These are phyloP conservation scores for Podila epigama DNA, from an alignment of 192 early-diverging fungal species.

Conservation along the genomic window DNA sequence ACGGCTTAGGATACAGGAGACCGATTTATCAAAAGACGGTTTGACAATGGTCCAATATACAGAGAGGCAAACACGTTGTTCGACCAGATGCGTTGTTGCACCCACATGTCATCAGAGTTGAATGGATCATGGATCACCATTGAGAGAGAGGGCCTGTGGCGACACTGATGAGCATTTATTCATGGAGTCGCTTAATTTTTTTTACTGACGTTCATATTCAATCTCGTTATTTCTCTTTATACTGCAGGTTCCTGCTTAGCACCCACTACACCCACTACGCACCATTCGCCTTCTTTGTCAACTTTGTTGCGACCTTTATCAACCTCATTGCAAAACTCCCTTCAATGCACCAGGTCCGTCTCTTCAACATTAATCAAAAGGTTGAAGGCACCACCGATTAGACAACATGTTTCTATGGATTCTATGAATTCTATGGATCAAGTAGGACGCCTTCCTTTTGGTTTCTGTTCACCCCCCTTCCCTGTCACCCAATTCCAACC, in stretches of 20 bases:
- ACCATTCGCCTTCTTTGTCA: slow-evolving; percentile 87
- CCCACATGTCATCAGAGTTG: no score
- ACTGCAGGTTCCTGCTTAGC: slow-evolving; percentile 83
- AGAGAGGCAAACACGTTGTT: no score
- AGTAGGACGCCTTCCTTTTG: background rate
- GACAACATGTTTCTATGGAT: no score
- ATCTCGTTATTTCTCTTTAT: background rate
- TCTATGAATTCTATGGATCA: background rate
- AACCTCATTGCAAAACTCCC: slow-evolving; percentile 94
- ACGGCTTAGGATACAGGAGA: no score
- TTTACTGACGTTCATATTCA: slow-evolving; percentile 2
- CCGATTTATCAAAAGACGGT: no score
- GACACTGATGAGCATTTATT: no score
- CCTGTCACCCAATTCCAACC: no score
- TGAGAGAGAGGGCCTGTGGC: no score
- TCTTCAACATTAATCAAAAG: slow-evolving; percentile 91
- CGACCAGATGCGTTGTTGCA: no score
- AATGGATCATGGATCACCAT: no score
- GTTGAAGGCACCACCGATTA: slow-evolving; percentile 33
- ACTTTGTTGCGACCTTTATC: slow-evolving; percentile 83
- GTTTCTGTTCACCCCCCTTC: background rate
- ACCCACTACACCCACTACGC: slow-evolving; percentile 98
- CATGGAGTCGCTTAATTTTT: no score
- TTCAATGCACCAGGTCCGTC: slow-evolving; percentile 84
- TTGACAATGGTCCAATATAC: no score